Evolutionary conservation across 768 basidiomycete genomes (phyloP).

Genomic region (Butyriboletus loyo): DNA sequence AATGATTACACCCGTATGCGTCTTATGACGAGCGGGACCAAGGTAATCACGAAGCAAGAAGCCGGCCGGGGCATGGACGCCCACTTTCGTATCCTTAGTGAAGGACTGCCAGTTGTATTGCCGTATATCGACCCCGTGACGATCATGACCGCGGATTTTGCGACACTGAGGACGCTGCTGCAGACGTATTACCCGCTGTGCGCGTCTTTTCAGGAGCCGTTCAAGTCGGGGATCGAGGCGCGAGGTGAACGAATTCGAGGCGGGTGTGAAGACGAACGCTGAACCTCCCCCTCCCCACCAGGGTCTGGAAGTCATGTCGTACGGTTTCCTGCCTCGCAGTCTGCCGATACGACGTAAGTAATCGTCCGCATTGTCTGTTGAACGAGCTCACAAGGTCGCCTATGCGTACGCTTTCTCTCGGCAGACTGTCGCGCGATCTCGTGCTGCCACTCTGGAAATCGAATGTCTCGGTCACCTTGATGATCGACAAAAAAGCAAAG

Average conservation of each 20-base stretch:
- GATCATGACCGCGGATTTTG: slow-evolving; percentile 58
- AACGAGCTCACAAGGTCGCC: background rate
- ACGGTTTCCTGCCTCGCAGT: slow-evolving; percentile 55
- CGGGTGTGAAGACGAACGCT: slow-evolving; percentile 20
- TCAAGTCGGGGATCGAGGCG: slow-evolving; percentile 50
- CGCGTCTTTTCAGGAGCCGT: slow-evolving; percentile 57
- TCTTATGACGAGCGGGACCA: slow-evolving; percentile 90
- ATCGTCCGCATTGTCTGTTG: background rate
- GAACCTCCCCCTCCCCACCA: slow-evolving; percentile 19
- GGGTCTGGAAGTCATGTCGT: slow-evolving; percentile 73
- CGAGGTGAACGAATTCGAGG: slow-evolving; percentile 49
- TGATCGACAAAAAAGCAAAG: slow-evolving; percentile 97
- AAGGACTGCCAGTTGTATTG: slow-evolving; percentile 81
- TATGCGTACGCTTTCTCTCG: background rate
- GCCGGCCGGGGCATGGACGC: slow-evolving; percentile 55
- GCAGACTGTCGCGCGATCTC: slow-evolving; percentile 72
- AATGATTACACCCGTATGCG: slow-evolving; percentile 86
- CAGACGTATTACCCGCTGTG: slow-evolving; percentile 79
- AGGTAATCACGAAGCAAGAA: slow-evolving; percentile 90
- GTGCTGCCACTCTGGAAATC: slow-evolving; percentile 97
- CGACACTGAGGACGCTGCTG: slow-evolving; percentile 63
- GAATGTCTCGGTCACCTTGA: slow-evolving; percentile 77
- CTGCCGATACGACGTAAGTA: slow-evolving; percentile 54
- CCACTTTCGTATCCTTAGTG: slow-evolving; percentile 75
- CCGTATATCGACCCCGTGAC: slow-evolving; percentile 68